These are phyloP conservation scores for Actinomucor elegans DNA, from an alignment of 371 early-diverging fungal species.

Conservation along the genomic window DNA sequence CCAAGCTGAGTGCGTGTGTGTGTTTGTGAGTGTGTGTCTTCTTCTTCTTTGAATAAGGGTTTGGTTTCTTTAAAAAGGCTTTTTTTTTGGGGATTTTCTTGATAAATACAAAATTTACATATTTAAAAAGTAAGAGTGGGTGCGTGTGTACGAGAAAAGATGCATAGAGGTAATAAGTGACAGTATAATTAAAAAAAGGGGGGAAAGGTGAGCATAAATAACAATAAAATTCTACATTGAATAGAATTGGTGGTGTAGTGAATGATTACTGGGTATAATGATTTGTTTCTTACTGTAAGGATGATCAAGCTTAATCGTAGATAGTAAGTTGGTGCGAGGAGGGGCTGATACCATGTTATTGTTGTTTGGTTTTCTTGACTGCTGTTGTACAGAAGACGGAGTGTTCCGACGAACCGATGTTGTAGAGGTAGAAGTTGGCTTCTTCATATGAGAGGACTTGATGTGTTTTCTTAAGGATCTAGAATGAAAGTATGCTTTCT, in stretches of 20 bases:
- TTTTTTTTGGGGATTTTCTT: no score
- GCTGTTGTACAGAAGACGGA: slow-evolving; percentile 11
- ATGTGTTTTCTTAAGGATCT: slow-evolving; percentile 71
- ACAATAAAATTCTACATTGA: background rate
- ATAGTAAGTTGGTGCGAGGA: slow-evolving; percentile 1
- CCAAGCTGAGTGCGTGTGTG: no score
- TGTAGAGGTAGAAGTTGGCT: background rate
- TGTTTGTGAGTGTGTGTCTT: no score
- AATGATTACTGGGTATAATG: no score
- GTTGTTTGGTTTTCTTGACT: slow-evolving; percentile 1
- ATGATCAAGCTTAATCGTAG: no score
- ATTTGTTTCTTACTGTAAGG: no score
- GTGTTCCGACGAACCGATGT: slow-evolving; percentile 14
- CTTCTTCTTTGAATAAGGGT: no score
- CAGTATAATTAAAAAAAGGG: background rate
- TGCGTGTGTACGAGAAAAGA: no score
- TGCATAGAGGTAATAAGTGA: background rate
- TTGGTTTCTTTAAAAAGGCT: no score
- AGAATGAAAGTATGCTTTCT: slow-evolving; percentile 75
- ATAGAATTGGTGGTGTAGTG: background rate
- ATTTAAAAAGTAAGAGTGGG: no score
- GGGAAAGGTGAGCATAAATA: background rate
- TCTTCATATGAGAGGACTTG: slow-evolving; percentile 20
- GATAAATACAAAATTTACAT: no score
- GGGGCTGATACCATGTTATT: slow-evolving; percentile 3